Evolutionary conservation across 2,329 filamentous ascomycete species (phyloP).

Genomic region (Talaromyces sp.): DNA sequence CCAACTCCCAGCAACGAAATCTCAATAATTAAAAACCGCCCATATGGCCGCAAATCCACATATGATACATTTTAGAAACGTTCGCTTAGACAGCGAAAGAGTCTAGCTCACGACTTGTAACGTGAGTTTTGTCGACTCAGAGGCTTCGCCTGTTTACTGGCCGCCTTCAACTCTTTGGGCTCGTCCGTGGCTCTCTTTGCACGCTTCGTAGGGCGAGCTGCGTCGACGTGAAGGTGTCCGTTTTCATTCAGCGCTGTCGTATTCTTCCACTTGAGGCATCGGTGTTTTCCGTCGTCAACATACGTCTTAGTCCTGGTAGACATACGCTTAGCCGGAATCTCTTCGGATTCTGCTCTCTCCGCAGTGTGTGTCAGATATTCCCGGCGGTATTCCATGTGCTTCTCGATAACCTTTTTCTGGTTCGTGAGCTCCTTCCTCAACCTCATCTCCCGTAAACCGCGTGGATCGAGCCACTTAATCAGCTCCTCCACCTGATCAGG

Average conservation of each 20-base stretch:
- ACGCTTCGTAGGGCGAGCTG: slow-evolving; percentile 52
- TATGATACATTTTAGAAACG: slow-evolving; percentile 1
- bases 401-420: slow-evolving; percentile 72
- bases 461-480: slow-evolving; percentile 82
- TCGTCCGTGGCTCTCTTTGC: slow-evolving; percentile 46
- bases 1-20: slow-evolving; percentile 5
- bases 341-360: slow-evolving; percentile 51
- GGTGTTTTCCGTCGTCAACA: slow-evolving; percentile 55
- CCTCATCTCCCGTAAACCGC: slow-evolving; percentile 81
- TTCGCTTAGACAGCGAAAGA: neutral
- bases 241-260: slow-evolving; percentile 57
- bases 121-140: slow-evolving; percentile 52
- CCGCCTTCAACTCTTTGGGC: slow-evolving; percentile 40
- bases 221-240: slow-evolving; percentile 62
- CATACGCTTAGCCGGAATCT: slow-evolving; percentile 52
- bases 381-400: slow-evolving; percentile 77
- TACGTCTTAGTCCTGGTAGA: slow-evolving; percentile 64
- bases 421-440: slow-evolving; percentile 79
- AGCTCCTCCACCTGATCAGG: slow-evolving; percentile 74
- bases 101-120: slow-evolving; percentile 37
- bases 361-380: slow-evolving; percentile 63
- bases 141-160: slow-evolving; percentile 51
- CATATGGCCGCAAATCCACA: slow-evolving; percentile 5
- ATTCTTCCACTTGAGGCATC: slow-evolving; percentile 67
- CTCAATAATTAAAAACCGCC: slow-evolving; percentile 5